Base-by-base conservation (phyloP, 176 grass and related monocot genomes). In the Panicum miliaceum region DNA sequence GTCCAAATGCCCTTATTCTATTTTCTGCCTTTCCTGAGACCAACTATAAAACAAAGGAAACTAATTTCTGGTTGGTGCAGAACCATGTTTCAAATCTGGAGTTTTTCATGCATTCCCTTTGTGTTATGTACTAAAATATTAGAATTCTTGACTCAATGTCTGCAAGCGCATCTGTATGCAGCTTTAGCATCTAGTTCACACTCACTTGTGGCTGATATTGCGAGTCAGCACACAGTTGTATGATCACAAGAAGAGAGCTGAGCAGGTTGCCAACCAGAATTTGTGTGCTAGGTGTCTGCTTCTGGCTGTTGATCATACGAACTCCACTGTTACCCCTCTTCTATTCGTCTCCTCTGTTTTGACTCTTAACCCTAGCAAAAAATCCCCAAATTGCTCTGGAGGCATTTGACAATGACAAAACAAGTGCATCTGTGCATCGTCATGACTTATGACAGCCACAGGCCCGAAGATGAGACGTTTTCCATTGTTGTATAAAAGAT, bases 31-130 rank as follows among this genome's bases (percentile, higher is more conserved):
- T 80, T 67, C 78, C 19, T 80, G 20, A 67, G 51, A 57, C 12
- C 10, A 36, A 80, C 29, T 20, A 15, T 56, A 29, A 15, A 65
- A 80, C 10, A 68, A 80, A 52, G 19, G 29, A 80, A 37, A 80
- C 29, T 68, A 80, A 0, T 52, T 73, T 29, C 29, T 36, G 14
- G 71, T 25, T 51, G 7, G 45, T 37, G 73, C 5, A 2, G 51
- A 57, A 23, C 73, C 18, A 38, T 2, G 20, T 40, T 76, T 23
- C 4, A 36, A 65, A 8, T 36, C 27, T 36, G 29, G 62, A 64
- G 12, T 15, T 34, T 64, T 9, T 15, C 6, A 63, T 15, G 34
- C 4, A 63, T 32, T 15, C 5, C 25, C 34, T 37, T 7, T 66
- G 13, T 66, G 14, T 37, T 37, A 66, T 37, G 15, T 19, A n/a